These are phyloP conservation scores for Exophiala aquamarina DNA, from an alignment of 2,329 filamentous ascomycete species.

Conservation along the genomic window DNA sequence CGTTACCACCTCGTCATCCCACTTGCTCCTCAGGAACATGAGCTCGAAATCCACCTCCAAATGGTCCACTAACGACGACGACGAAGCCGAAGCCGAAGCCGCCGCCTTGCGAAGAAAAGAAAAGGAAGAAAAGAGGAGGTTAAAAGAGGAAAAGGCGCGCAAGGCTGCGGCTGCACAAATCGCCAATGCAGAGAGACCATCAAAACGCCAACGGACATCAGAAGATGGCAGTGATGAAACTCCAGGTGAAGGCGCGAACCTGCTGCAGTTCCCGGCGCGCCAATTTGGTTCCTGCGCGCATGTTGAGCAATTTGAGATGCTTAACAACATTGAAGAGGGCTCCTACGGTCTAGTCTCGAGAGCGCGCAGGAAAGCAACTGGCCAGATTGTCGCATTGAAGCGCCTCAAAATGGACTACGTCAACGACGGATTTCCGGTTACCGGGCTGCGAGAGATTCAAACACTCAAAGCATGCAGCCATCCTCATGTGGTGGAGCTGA, in stretches of 20 bases:
- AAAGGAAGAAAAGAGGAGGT: constrained; percentile 84
- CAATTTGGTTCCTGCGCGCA: constrained; percentile 72
- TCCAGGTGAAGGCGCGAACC: constrained; percentile 44
- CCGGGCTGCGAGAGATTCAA: constrained; percentile 89
- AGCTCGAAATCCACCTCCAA: constrained; percentile 54
- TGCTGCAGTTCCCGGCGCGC: constrained; percentile 70
- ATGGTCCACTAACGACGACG: constrained; percentile 82
- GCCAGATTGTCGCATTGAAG: constrained; percentile 86
- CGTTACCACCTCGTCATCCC: no score
- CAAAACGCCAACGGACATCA: constrained; percentile 64
- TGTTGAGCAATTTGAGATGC: constrained; percentile 82
- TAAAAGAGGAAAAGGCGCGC: constrained; percentile 78
- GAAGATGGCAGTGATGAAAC: constrained; percentile 28
- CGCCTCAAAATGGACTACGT: constrained; percentile 82
- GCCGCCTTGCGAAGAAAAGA: constrained; percentile 69
- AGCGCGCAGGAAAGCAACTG: constrained; percentile 71
- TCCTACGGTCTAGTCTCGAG: constrained; percentile 93
- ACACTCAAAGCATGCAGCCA: constrained; percentile 80
- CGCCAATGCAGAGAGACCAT: constrained; percentile 45
- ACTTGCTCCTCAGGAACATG: no score
- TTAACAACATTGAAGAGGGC: constrained; percentile 97
- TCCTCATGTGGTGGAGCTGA: constrained; percentile 76
- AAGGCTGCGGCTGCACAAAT: constrained; percentile 63
- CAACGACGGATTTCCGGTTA: constrained; percentile 81
- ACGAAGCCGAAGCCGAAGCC: constrained; percentile 74